Evolutionary conservation across 2,329 filamentous ascomycete genomes (phyloP).

Genomic region (Xenoacremonium recifei): DNA sequence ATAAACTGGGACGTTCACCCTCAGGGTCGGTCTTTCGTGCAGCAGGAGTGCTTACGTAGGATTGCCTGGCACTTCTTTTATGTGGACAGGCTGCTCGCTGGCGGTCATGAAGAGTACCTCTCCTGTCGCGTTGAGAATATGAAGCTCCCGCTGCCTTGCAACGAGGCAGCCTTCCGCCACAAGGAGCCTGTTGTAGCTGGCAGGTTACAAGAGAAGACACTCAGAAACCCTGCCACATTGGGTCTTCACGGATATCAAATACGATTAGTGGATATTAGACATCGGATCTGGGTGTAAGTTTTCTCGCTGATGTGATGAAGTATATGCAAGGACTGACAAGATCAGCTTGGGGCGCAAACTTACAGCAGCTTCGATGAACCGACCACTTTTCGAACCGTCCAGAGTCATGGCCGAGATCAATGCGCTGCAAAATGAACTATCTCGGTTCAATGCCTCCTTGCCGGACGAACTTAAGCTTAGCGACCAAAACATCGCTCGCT

Average conservation of each 20-base stretch:
- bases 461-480: constrained; percentile 32
- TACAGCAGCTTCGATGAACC: constrained; percentile 13
- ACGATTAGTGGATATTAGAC: constrained; percentile 34
- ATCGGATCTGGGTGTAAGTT: constrained; percentile 36
- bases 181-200: constrained; percentile 30
- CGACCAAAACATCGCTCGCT: constrained; percentile 32
- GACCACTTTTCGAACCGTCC: constrained; percentile 32
- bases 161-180: constrained; percentile 32
- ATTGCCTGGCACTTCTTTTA: constrained; percentile 39
- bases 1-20: constrained; percentile 37
- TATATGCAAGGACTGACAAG: background rate
- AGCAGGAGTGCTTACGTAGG: constrained; percentile 36
- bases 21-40: constrained; percentile 28
- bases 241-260: constrained; percentile 35
- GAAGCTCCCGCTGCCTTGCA: constrained; percentile 37
- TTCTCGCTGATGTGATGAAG: background rate
- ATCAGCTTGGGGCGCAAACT: constrained; percentile 27
- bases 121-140: constrained; percentile 35
- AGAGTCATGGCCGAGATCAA: constrained; percentile 37
- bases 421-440: constrained; percentile 35
- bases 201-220: constrained; percentile 29
- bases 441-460: constrained; percentile 34
- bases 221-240: constrained; percentile 20
- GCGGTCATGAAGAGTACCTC: constrained; percentile 41
- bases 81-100: constrained; percentile 37